Base-by-base conservation (phyloP, 2,329 filamentous ascomycete species). In the Aspergillus udagawae region DNA sequence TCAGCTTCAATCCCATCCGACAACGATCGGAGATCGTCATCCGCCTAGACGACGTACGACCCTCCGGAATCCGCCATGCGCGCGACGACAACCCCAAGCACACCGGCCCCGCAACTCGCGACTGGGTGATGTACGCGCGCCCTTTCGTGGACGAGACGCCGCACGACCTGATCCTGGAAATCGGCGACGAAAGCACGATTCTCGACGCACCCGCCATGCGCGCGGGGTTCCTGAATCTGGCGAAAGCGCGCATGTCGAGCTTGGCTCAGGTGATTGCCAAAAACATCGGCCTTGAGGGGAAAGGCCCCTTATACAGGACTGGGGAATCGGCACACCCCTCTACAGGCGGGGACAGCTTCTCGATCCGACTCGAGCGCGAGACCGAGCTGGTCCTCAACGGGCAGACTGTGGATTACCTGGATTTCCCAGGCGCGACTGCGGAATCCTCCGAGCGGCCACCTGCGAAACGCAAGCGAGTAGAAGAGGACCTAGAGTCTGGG, bases 1-100 rank as follows among this genome's bases (percentile, higher is more conserved):
- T 93, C 59, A 85, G 82, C 52, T 92, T 86, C 73, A 96, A 97
- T 67, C 82, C 89, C 38, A 76, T 82, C 17, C 82, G 88, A 2
- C 78, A 82, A 17, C 83, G 83, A 51, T 80, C 84, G 3, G 92
- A 97, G 75, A 96, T 97, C 20, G 76, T 86, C 4, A 79, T 97
- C 32, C 83, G 90, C 0, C 75, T 97, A 2, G 88, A 94, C 67
- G 92, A 97, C 67, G 84, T 97, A n/a, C 85, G 93, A 35, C 92
- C 93, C 66, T 92, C 89, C 2, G 93, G 93, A 14, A 80, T 97
- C 49, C 85, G 85, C 17, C 83, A 94, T 62, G 77, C 77, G 1
- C 72, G 75, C 8, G 86, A 89, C 21, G 45, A 28, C 2, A 57
- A 72, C 38, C 54, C 68, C 1, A 51, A 27, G 0, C 44, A 51